Conservation (phyloP, 2,329 filamentous ascomycete genomes). For the Phaeomoniella chlamydospora region DNA sequence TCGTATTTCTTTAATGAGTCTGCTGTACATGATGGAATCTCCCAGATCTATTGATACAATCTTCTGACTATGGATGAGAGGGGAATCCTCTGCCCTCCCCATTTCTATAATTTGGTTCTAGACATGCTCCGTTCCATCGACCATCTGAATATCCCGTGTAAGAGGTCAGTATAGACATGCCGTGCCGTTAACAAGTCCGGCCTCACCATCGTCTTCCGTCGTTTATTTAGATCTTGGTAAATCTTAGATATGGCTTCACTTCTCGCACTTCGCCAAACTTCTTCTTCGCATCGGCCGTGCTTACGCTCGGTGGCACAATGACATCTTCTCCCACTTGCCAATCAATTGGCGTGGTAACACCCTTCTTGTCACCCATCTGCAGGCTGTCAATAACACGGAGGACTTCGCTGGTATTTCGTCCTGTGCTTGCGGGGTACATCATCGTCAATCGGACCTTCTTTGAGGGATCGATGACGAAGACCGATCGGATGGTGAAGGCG, state of each 20-base stretch:
- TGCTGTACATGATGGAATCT: too few species aligned
- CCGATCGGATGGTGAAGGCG: constrained; percentile 85
- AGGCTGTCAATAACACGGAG: constrained; percentile 67
- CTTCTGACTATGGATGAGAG: too few species aligned
- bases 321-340: constrained; percentile 83
- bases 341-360: constrained; percentile 78
- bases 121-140: too few species aligned
- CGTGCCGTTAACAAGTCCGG: too few species aligned
- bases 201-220: too few species aligned
- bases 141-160: too few species aligned
- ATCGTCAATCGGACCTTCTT: constrained; percentile 90
- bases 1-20: too few species aligned
- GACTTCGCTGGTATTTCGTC: constrained; percentile 68
- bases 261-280: constrained; percentile 64
- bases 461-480: constrained; percentile 86
- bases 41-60: too few species aligned
- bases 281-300: constrained; percentile 71
- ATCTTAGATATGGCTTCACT: constrained; percentile 37
- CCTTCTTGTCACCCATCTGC: constrained; percentile 76
- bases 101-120: too few species aligned
- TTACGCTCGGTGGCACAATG: constrained; percentile 73
- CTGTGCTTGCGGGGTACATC: constrained; percentile 82
- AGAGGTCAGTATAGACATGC: too few species aligned
- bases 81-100: too few species aligned
- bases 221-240: constrained; percentile 6